These are phyloP conservation scores for Oryza rufipogon DNA, from an alignment of 176 grass and related monocot genomes.

Conservation along the genomic window DNA sequence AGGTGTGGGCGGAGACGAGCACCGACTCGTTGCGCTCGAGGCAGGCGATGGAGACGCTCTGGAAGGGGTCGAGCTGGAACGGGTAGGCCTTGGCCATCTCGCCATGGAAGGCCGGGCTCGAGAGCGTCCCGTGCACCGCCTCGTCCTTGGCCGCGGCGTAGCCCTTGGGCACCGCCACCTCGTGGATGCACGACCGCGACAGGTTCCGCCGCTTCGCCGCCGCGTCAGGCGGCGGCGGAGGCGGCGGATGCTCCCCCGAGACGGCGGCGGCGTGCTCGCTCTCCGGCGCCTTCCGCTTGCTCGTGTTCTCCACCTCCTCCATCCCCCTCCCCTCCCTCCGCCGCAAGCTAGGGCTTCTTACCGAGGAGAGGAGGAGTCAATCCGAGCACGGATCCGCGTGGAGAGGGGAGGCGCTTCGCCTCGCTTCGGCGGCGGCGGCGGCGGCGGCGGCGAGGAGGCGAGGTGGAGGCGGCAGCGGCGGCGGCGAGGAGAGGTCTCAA, in stretches of 20 bases:
- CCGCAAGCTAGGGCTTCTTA: neutral
- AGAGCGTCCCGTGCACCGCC: constrained; percentile 66
- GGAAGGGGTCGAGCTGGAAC: constrained; percentile 94
- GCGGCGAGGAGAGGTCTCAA: neutral
- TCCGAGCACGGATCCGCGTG: neutral
- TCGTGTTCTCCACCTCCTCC: constrained; percentile 42
- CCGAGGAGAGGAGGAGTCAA: neutral
- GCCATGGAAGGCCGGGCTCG: constrained; percentile 62
- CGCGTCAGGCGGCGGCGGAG: constrained; percentile 11
- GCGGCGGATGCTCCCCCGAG: neutral
- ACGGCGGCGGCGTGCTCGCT: constrained; percentile 15
- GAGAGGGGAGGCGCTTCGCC: too few relatives aligned
- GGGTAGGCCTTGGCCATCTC: constrained; percentile 95
- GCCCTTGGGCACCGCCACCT: constrained; percentile 74
- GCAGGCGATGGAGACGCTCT: constrained; percentile 82
- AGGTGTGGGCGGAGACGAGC: constrained; percentile 93
- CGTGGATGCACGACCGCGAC: constrained; percentile 81
- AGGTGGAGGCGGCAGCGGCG: neutral
- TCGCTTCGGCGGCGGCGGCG: neutral
- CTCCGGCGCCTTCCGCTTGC: constrained; percentile 56
- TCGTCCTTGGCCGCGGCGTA: constrained; percentile 65
- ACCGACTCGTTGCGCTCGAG: constrained; percentile 89
- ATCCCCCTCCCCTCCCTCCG: constrained; percentile 47
- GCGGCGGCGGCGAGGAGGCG: too few relatives aligned
- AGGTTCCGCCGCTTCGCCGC: constrained; percentile 70